Percentiles rank a stretch among this genome's conserved stretches.
Conservation (phyloP, 768 basidiomycete genomes). For the Psilocybe cyanescens region DNA sequence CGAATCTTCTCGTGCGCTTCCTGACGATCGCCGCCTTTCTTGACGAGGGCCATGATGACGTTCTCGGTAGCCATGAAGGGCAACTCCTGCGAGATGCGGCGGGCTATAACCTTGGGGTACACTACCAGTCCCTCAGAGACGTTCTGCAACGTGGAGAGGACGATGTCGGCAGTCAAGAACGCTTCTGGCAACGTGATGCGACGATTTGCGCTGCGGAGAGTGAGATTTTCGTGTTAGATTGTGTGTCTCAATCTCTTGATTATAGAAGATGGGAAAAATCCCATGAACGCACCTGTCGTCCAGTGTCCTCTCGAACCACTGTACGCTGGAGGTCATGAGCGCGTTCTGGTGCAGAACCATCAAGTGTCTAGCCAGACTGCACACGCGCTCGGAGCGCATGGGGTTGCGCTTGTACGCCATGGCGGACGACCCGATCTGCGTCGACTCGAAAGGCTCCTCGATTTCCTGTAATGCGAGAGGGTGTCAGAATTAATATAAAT, state of each 20-base stretch:
- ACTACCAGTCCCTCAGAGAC: conserved; percentile 99
- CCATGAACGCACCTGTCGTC: conserved; percentile 76
- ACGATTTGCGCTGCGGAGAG: conserved; percentile 78
- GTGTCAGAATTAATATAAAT: no score
- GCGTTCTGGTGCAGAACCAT: conserved; percentile 97
- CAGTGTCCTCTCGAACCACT: conserved; percentile 98
- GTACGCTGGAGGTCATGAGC: conserved; percentile 90
- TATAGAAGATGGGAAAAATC: conserved; percentile 27
- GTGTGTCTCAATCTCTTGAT: not conserved
- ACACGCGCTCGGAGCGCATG: conserved; percentile 98
- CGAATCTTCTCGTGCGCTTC: conserved; percentile 97
- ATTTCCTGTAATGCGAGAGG: conserved; percentile 63
- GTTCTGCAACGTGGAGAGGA: conserved; percentile 94
- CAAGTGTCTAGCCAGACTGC: conserved; percentile 93
- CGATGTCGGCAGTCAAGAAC: conserved; percentile 95
- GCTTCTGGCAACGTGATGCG: conserved; percentile 96
- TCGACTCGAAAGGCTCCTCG: conserved; percentile 98
- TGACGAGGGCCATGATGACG: conserved; percentile 98
- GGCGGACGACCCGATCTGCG: conserved; percentile 95
- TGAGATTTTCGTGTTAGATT: not conserved
- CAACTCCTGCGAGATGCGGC: conserved; percentile 91
- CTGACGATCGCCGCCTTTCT: conserved; percentile 92
- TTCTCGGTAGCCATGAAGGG: conserved; percentile 99
- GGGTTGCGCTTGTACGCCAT: conserved; percentile 99
- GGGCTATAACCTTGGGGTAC: conserved; percentile 93